Base-by-base conservation (phyloP, 208 protist genomes). In the Hexamita inflata region DNA sequence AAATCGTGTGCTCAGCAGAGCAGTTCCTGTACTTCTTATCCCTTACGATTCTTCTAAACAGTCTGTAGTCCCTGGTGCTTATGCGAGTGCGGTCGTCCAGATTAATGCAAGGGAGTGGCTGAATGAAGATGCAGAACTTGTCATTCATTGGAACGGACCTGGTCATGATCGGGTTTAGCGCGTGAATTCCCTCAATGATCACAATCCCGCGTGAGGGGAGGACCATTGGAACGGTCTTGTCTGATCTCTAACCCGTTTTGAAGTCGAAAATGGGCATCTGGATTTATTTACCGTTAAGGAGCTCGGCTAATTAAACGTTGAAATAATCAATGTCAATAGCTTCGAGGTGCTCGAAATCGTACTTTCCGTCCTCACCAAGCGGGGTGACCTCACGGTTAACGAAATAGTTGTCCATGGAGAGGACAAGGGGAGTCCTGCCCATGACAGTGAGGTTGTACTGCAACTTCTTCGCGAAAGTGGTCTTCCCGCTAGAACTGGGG, bases 361-460 rank as follows among this genome's bases (percentile, higher is more conserved):
- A 81, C n/a, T 75, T 76, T 35, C 81, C 45, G 29, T 85, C 75
- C n/a, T 86, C 82, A 13, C 41, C 38, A 24, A 78, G 75, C 0
- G 77, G 76, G 26, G 59, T 80, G 24, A 76, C 40, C 1, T 64
- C 75, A 13, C 65, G 61, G 59, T 76, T 28, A 28, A 84, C 61
- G 57, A 86, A 86, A 53, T 87, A 86, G 70, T 86, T 80, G 62
- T 86, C 84, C 0, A 86, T n/a, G 15, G 75, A 76, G 2, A 86
- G 32, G 11, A 58, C 30, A 29, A 82, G 35, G 26, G 84, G 81
- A 7, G 68, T 78, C 1, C 73, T 59, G 30, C 84, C 84, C 26
- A 76, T 58, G 24, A 67, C 41, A 4, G 45, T 67, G 1, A 86
- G 64, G 29, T 86, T 74, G 1, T 83, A 65, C 30, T 13, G 24